Evolutionary conservation across 257 asterid genomes (phyloP).

Genomic region (Salvia rosmarinus): DNA sequence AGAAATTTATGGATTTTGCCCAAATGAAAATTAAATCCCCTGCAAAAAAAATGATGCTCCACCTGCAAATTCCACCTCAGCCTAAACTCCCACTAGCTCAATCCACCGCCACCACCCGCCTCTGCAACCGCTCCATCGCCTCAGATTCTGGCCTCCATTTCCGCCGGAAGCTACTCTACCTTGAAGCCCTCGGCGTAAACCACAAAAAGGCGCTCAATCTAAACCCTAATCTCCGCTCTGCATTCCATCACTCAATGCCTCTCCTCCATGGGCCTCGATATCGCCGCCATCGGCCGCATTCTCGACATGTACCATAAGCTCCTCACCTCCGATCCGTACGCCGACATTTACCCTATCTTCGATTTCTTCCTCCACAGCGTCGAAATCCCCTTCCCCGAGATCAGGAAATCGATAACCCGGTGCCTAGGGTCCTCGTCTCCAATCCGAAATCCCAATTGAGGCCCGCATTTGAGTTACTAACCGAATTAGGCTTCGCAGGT

Average conservation of each 20-base stretch:
- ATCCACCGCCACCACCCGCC: conserved; percentile 28
- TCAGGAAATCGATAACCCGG: conserved; percentile 54
- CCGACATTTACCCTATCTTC: conserved; percentile 63
- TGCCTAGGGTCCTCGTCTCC: conserved; percentile 70
- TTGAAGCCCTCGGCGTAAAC: conserved; percentile 53
- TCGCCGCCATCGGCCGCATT: conserved; percentile 61
- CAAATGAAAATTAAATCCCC: not conserved
- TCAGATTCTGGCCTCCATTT: conserved; percentile 64
- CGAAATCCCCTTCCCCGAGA: conserved; percentile 53
- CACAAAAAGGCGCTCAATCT: conserved; percentile 60
- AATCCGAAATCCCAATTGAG: conserved; percentile 55
- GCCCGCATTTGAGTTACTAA: conserved; percentile 64
- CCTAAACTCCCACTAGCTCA: conserved; percentile 17
- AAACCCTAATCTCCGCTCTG: conserved; percentile 71
- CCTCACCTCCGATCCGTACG: conserved; percentile 69
- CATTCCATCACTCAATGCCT: conserved; percentile 65
- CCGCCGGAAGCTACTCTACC: conserved; percentile 63
- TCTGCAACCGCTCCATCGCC: conserved; percentile 13
- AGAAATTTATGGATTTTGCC: not conserved
- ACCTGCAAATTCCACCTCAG: conserved; percentile 40
- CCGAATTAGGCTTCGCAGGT: conserved; percentile 66
- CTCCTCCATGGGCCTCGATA: conserved; percentile 72
- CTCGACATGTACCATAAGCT: conserved; percentile 85
- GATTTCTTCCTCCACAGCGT: conserved; percentile 68
- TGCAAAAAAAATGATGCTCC: conserved; percentile 37